Evolutionary conservation across 2,329 filamentous ascomycete species (phyloP).

Genomic region (Chaetomiaceae sp.): DNA sequence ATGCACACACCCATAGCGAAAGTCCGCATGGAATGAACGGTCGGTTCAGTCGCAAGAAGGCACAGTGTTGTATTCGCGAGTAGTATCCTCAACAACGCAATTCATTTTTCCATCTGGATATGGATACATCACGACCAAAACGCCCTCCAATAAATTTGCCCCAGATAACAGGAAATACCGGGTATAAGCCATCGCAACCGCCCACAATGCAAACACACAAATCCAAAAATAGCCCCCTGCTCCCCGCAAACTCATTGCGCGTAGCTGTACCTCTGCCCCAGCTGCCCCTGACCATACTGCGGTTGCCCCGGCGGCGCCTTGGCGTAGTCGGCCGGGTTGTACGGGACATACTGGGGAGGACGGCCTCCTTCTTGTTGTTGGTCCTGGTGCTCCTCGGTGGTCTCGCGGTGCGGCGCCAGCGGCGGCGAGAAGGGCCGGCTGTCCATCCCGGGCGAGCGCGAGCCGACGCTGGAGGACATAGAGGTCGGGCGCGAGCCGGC

Average conservation of each 20-base stretch:
- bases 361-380: conserved; percentile 29
- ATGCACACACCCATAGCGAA: no score
- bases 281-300: conserved; percentile 17
- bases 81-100: no score
- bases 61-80: no score
- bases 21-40: no score
- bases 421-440: conserved; percentile 38
- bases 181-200: conserved; percentile 7
- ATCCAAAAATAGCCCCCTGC: no score
- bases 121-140: background rate
- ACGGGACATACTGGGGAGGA: conserved; percentile 24
- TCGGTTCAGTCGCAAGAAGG: no score
- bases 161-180: background rate
- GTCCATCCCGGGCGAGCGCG: conserved; percentile 38
- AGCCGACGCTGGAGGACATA: conserved; percentile 31
- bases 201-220: background rate
- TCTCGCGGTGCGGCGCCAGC: conserved; percentile 43
- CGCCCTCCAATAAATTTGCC: no score
- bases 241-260: conserved; percentile 2
- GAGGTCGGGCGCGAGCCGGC: conserved; percentile 32
- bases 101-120: no score
- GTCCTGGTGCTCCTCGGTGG: conserved; percentile 41
- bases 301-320: conserved; percentile 13
- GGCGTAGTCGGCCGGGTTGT: conserved; percentile 38
- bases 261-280: conserved; percentile 14